Evolutionary conservation across 495 filamentous ascomycete genomes (phyloP), one percentile per base, ranked within the genome.

Genomic region (Lasiosphaeriaceae sp.): DNA sequence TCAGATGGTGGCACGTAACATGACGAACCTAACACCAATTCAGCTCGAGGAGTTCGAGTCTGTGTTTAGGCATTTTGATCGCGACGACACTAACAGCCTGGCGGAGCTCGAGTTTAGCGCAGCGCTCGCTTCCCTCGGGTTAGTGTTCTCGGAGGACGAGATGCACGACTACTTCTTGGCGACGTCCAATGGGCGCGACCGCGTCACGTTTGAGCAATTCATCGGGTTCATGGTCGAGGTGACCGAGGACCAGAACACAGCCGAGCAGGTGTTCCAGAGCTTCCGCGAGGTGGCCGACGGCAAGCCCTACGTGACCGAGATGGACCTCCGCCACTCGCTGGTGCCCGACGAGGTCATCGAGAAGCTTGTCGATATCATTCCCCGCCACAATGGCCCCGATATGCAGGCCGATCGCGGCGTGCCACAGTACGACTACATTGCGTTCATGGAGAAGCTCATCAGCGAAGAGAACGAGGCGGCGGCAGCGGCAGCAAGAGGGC

Each of bases 201-300:
- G 86, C 57, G 94, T 98, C 50, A 93, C 89, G 9, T 98, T 98
- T 67, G 94, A 98, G 74, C 95, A 97, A 71, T 98, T 98, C 68
- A 98, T 98, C 71, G 83, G 88, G 21, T 98, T 97, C 75, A 98
- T 98, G 94, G 94, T 98, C 8, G 90, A 92, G 62, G 93, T 96
- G 39, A 97, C 95, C 1, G 94, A 98, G 71, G 94, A 98, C 66
- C 94, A 98, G 71, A 96, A 97, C 64, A 96, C 91, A 17, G 95
- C 94, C 20, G 94, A 96, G 72, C 94, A 98, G 67, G 95, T 97
- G 0, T 97, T 91, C 73, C 94, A 97, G 73, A 90, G 85, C 66
- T 98, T 98, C 81, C 83, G 84, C 54, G 94, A 97, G 73, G 94
- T 98, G 23, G 94, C 94, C 12, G 94, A 98, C 78, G 95, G 95